These are phyloP conservation scores for Fusarium sublunatum DNA, from an alignment of 2,329 filamentous ascomycete genomes.

Conservation along the genomic window DNA sequence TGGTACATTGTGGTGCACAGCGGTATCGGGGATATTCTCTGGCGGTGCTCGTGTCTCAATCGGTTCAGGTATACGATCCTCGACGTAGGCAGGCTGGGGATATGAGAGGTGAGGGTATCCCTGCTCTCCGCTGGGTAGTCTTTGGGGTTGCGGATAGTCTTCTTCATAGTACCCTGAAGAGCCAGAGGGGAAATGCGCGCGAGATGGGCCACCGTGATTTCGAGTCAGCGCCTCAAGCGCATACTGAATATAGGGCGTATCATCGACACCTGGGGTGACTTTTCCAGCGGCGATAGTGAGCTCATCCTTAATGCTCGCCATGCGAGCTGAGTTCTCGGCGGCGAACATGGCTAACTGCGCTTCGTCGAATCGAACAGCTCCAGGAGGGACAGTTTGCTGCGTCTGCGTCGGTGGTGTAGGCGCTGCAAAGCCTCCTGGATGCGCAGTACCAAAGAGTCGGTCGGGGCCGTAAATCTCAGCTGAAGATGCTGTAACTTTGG, in stretches of 20 bases:
- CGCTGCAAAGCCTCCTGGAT: slow-evolving; percentile 32
- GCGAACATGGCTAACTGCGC: slow-evolving; percentile 55
- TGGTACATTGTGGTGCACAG: slow-evolving; percentile 22
- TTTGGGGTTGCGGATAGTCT: slow-evolving; percentile 45
- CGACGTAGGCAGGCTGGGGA: slow-evolving; percentile 46
- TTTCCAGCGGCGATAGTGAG: slow-evolving; percentile 62
- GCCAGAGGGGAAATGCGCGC: slow-evolving; percentile 61
- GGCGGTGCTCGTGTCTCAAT: slow-evolving; percentile 31
- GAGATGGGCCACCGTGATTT: slow-evolving; percentile 71
- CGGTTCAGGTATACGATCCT: slow-evolving; percentile 44
- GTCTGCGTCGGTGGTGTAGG: slow-evolving; percentile 19
- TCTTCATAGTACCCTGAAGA: slow-evolving; percentile 49
- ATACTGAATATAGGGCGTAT: slow-evolving; percentile 88
- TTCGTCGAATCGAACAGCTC: slow-evolving; percentile 53
- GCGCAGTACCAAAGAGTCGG: slow-evolving; percentile 52
- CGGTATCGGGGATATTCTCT: slow-evolving; percentile 36
- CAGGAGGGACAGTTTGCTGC: slow-evolving; percentile 14
- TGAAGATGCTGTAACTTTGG: slow-evolving; percentile 47
- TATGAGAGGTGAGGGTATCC: slow-evolving; percentile 36
- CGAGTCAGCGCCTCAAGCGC: slow-evolving; percentile 88
- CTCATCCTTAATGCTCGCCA: slow-evolving; percentile 62
- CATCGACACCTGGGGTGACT: slow-evolving; percentile 82
- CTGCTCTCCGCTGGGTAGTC: slow-evolving; percentile 33
- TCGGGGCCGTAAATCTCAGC: slow-evolving; percentile 60
- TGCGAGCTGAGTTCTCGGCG: slow-evolving; percentile 48